These are phyloP conservation scores for Candida caryicola DNA, from an alignment of 805 yeast genomes.

Conservation along the genomic window DNA sequence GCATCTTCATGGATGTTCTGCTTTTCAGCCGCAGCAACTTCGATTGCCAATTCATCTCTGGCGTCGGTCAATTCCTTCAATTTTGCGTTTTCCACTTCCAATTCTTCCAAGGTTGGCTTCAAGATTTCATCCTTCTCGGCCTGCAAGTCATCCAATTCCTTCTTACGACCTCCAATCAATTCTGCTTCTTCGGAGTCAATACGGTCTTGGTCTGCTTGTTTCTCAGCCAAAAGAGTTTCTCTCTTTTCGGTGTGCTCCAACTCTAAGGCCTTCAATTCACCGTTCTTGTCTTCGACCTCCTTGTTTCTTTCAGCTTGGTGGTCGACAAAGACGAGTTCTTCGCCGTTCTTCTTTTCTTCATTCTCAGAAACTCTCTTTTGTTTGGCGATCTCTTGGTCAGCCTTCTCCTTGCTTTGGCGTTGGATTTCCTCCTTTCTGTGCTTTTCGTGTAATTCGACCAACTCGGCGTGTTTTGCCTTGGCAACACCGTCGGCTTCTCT, in stretches of 20 bases:
- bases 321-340: slow-evolving; percentile 26
- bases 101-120: slow-evolving; percentile 54
- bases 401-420: slow-evolving; percentile 33
- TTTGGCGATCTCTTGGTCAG: slow-evolving; percentile 35
- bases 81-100: slow-evolving; percentile 47
- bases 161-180: slow-evolving; percentile 43
- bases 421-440: slow-evolving; percentile 27
- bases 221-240: slow-evolving; percentile 43
- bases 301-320: slow-evolving; percentile 29
- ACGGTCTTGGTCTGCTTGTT: slow-evolving; percentile 45
- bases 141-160: slow-evolving; percentile 48
- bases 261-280: slow-evolving; percentile 35
- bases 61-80: slow-evolving; percentile 50
- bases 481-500: slow-evolving; percentile 46
- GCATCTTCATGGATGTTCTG: slow-evolving; percentile 44
- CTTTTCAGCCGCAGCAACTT: slow-evolving; percentile 43
- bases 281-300: slow-evolving; percentile 27
- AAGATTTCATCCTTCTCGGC: slow-evolving; percentile 52
- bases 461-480: slow-evolving; percentile 34
- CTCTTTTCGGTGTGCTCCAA: slow-evolving; percentile 38
- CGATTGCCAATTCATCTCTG: slow-evolving; percentile 45
- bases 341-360: slow-evolving; percentile 30
- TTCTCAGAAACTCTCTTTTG: slow-evolving; percentile 30
- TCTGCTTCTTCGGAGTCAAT: slow-evolving; percentile 44
- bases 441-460: slow-evolving; percentile 29